Percentiles rank a stretch among this genome's conserved stretches.
Conservation (phyloP, 75 land plant species). For the Chamaecyparis obtusa region DNA sequence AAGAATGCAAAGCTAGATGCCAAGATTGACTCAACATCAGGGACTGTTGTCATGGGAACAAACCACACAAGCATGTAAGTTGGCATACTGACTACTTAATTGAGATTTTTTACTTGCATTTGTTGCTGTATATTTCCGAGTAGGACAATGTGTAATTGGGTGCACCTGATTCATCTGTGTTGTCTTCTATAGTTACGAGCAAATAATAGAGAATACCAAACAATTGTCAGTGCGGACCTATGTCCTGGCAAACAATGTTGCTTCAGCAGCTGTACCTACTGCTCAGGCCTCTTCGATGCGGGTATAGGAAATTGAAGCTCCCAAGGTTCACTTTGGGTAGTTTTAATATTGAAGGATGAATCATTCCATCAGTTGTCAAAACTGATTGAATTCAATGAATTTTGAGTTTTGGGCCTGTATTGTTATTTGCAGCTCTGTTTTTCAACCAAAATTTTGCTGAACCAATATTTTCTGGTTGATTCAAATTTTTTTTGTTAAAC, state of each 20-base stretch:
- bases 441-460: not conserved
- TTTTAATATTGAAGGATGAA: not conserved
- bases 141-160: not conserved
- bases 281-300: slow-evolving; percentile 22
- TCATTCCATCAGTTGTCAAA: not conserved
- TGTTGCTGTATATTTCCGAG: not conserved
- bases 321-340: not conserved
- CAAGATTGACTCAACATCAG: slow-evolving; percentile 81
- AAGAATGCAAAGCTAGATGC: slow-evolving; percentile 73
- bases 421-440: not conserved
- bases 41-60: slow-evolving; percentile 90
- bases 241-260: slow-evolving; percentile 66
- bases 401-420: not conserved
- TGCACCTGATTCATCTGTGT: not conserved
- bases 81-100: not conserved
- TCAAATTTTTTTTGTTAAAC: not conserved
- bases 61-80: slow-evolving; percentile 87
- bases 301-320: not conserved
- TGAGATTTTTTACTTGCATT: not conserved
- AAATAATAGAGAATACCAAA: slow-evolving; percentile 88
- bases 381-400: not conserved
- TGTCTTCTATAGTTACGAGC: slow-evolving; percentile 69
- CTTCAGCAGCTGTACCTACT: slow-evolving; percentile 40
- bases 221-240: slow-evolving; percentile 69
- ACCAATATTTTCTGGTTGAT: not conserved